Percentiles rank a stretch among this genome's conserved stretches.
Conservation (phyloP, 768 basidiomycete genomes). For the Lepiota subincarnata region DNA sequence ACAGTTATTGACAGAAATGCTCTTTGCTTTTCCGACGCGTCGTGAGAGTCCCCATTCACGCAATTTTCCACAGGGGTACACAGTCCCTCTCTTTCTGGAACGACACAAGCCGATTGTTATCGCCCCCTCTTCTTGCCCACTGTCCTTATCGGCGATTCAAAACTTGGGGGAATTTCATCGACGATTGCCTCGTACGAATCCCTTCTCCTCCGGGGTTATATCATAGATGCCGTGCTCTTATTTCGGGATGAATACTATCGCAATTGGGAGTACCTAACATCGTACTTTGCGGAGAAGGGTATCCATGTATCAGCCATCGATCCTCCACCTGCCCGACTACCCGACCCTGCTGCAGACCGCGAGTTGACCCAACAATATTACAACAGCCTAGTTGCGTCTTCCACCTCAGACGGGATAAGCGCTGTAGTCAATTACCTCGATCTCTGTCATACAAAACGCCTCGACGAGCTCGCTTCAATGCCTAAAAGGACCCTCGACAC, state of each 20-base stretch:
- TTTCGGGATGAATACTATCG: constrained; percentile 85
- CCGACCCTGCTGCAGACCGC: constrained; percentile 43
- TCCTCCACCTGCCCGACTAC: constrained; percentile 51
- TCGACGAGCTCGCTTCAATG: constrained; percentile 77
- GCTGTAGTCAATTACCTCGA: constrained; percentile 58
- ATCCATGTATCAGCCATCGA: constrained; percentile 51
- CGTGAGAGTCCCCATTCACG: not conserved
- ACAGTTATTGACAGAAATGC: constrained; percentile 7
- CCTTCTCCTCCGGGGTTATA: constrained; percentile 84
- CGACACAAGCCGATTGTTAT: constrained; percentile 82
- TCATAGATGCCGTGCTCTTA: constrained; percentile 77
- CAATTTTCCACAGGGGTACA: constrained; percentile 65
- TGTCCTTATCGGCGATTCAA: constrained; percentile 81
- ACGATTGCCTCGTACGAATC: constrained; percentile 95
- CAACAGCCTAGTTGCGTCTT: constrained; percentile 35
- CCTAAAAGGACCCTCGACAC: constrained; percentile 68
- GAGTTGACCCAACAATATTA: constrained; percentile 71
- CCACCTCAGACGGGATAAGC: constrained; percentile 34
- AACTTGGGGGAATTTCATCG: constrained; percentile 87
- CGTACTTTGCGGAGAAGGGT: constrained; percentile 76
- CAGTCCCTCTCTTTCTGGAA: constrained; percentile 80
- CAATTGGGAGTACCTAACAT: constrained; percentile 77
- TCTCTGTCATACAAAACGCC: constrained; percentile 53
- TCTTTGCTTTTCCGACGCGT: constrained; percentile 6
- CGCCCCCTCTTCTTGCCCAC: constrained; percentile 86